Evolutionary conservation across 164 flowering plant genomes (phyloP).

Genomic region (Sextonia rubra): DNA sequence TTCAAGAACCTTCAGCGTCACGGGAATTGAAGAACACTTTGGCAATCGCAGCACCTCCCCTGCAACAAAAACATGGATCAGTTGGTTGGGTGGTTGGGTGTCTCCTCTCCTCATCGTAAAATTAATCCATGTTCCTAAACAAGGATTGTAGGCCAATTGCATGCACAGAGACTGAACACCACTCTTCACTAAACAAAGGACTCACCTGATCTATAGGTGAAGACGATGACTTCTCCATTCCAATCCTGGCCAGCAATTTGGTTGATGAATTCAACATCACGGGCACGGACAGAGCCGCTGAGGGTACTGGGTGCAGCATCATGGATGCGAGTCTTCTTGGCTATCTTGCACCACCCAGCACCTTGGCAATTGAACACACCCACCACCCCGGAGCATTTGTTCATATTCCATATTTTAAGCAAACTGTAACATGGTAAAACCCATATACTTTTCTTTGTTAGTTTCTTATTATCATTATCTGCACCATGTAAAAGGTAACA

Average conservation of each 20-base stretch:
- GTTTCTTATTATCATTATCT: not conserved
- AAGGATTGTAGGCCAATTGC: not conserved
- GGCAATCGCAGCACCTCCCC: slow-evolving; percentile 74
- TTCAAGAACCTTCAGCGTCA: slow-evolving; percentile 81
- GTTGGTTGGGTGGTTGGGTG: not conserved
- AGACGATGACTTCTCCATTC: slow-evolving; percentile 64
- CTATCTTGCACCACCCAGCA: slow-evolving; percentile 89
- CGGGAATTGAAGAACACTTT: slow-evolving; percentile 66
- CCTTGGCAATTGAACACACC: slow-evolving; percentile 99
- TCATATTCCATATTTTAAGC: slow-evolving; percentile 89
- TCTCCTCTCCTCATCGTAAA: not conserved
- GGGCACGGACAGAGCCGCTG: slow-evolving; percentile 51
- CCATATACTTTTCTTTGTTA: not conserved
- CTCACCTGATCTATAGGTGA: slow-evolving; percentile 59
- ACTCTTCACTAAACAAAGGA: not conserved
- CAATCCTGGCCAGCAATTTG: slow-evolving; percentile 67
- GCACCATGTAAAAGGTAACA: not conserved
- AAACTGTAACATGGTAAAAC: slow-evolving; percentile 43
- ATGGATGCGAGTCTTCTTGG: slow-evolving; percentile 82
- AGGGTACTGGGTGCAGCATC: slow-evolving; percentile 79
- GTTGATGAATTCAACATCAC: slow-evolving; percentile 57
- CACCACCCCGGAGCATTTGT: slow-evolving; percentile 81
- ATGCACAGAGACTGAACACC: not conserved
- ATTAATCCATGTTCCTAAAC: not conserved
- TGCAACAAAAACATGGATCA: slow-evolving; percentile 20